Conservation (phyloP, 257 asterid genomes). For the Nicotiana benthamiana region DNA sequence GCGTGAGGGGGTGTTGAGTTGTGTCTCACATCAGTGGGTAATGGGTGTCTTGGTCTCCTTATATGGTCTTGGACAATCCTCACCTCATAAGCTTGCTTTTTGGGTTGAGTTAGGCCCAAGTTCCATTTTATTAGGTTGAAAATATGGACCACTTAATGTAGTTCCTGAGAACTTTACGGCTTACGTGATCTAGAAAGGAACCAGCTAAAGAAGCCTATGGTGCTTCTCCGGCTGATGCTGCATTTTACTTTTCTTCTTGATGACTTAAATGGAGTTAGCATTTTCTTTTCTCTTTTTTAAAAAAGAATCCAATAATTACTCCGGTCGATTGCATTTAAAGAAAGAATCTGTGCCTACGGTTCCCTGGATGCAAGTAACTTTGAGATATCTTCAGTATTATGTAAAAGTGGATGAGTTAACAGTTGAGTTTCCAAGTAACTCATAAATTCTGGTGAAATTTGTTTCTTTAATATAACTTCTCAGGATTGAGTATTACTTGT, state of each 20-base stretch:
- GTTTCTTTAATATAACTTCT: not conserved
- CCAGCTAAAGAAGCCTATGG: not conserved
- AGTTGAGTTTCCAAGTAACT: not conserved
- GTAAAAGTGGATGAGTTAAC: not conserved
- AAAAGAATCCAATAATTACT: not conserved
- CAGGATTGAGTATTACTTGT: not conserved
- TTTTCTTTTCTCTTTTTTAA: not conserved
- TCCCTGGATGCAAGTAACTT: not conserved
- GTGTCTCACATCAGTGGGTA: too few species aligned
- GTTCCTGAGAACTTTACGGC: not conserved
- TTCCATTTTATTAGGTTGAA: not conserved
- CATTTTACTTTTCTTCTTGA: not conserved
- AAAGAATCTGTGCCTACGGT: not conserved
- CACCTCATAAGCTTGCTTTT: too few species aligned
- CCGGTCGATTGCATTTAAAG: not conserved
- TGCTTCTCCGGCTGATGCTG: not conserved
- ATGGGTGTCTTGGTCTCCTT: too few species aligned
- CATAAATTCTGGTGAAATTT: not conserved
- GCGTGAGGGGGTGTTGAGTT: too few species aligned
- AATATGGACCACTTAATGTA: not conserved
- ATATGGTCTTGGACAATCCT: too few species aligned
- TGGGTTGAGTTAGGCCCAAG: too few species aligned
- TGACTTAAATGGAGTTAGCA: not conserved
- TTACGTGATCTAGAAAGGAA: not conserved
- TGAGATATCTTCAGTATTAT: not conserved